A percentile compares a stretch with the other conserved stretches of the same genome.
Conservation (phyloP, 352 stramenopile species). For the Phytophthora pseudosyringae region DNA sequence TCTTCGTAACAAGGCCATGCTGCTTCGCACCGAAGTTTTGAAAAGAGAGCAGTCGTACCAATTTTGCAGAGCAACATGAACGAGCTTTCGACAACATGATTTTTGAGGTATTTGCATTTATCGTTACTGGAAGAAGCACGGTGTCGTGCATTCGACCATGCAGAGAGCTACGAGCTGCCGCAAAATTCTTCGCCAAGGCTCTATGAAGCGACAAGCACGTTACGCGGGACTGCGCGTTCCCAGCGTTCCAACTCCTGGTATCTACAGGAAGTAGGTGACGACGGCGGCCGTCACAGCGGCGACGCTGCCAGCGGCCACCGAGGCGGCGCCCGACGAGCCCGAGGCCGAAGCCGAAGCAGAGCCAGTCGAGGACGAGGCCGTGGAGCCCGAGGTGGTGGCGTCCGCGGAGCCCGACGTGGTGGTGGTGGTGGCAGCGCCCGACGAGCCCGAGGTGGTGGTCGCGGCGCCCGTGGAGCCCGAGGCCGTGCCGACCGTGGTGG, state of each 20-base stretch:
- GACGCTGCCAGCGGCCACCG: slow-evolving; percentile 38
- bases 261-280: slow-evolving; percentile 45
- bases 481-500: slow-evolving; percentile 31
- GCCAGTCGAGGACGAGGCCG: slow-evolving; percentile 14
- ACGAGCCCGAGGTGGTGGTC: slow-evolving; percentile 25
- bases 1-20: too few relatives aligned
- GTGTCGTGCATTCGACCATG: slow-evolving; percentile 14
- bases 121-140: slow-evolving; percentile 22
- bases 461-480: slow-evolving; percentile 25
- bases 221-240: slow-evolving; percentile 1
- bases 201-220: slow-evolving; percentile 26
- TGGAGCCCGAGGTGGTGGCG: slow-evolving; percentile 21
- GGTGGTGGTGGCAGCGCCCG: slow-evolving; percentile 10
- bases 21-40: too few relatives aligned
- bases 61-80: too few relatives aligned
- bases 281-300: slow-evolving; percentile 36
- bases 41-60: too few relatives aligned
- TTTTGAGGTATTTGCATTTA: slow-evolving; percentile 30
- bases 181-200: slow-evolving; percentile 17
- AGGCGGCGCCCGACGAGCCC: slow-evolving; percentile 40
- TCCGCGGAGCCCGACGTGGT: slow-evolving; percentile 24
- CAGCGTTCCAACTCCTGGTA: slow-evolving; percentile 11
- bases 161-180: slow-evolving; percentile 13
- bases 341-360: slow-evolving; percentile 23
- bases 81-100: not conserved